Percentiles rank a stretch among this genome's conserved stretches.
These are phyloP conservation scores for Phycomyces blakesleeanus DNA, from an alignment of 192 early-diverging fungal species.

Conservation along the genomic window DNA sequence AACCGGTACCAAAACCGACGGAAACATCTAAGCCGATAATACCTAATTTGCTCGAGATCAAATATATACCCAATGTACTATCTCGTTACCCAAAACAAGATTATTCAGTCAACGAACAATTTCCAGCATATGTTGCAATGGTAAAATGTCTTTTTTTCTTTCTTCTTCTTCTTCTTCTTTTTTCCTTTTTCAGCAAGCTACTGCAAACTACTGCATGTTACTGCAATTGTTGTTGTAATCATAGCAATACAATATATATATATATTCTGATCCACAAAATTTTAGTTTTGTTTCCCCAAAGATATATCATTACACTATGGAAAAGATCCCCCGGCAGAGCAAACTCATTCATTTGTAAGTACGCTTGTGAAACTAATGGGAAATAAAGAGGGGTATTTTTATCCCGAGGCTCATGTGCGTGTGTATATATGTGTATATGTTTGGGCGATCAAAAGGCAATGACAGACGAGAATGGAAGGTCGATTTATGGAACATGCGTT, in stretches of 20 bases:
- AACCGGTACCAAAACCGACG: not conserved
- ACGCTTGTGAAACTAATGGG: too few relatives aligned
- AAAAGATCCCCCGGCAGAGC: constrained; percentile 20
- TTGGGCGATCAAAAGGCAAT: constrained; percentile 29
- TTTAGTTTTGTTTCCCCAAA: constrained; percentile 36
- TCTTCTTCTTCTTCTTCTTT: too few relatives aligned
- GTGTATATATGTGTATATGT: too few relatives aligned
- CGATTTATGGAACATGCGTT: constrained; percentile 27
- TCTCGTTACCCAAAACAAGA: constrained; percentile 21
- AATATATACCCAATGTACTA: constrained; percentile 26
- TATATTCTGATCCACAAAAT: not conserved
- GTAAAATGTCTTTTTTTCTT: too few relatives aligned
- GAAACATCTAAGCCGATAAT: not conserved
- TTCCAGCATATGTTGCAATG: constrained; percentile 32
- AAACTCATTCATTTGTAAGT: constrained; percentile 35
- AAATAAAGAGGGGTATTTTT: not conserved
- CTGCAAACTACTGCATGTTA: too few relatives aligned
- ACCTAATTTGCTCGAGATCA: constrained; percentile 26
- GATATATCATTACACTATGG: constrained; percentile 31
- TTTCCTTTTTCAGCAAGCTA: too few relatives aligned
- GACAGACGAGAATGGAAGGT: constrained; percentile 29
- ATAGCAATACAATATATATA: too few relatives aligned
- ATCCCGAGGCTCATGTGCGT: not conserved
- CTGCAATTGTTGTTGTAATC: too few relatives aligned
- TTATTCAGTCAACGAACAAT: constrained; percentile 19